Evolutionary conservation across 1,284 basidiomycete species (phyloP), one percentile per base, ranked within the genome.

Genomic region (Stygiomarasmius scandens): DNA sequence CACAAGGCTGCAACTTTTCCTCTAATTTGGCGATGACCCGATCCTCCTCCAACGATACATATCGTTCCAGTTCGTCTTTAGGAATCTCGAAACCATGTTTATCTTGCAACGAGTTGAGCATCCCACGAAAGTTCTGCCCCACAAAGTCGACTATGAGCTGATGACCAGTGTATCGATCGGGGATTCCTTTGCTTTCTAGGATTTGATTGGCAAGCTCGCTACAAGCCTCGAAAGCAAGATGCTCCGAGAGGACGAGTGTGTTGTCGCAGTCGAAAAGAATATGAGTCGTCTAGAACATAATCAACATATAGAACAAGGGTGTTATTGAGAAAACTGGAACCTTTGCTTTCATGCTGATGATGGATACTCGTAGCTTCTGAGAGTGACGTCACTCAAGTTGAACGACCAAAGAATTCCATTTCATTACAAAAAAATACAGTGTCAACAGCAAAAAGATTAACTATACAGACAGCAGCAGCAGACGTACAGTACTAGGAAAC

Each of bases 191-290:
- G 1, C 56, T 41, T 12, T 46, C 57, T 16, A 69, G 61, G 38
- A 67, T 66, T 24, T 67, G 61, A 49, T 67, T 69, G 45, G 63
- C 59, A 22, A 69, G 65, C 27, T 66, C 64, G 2, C 66, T 64
- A 54, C 67, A 69, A 5, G 67, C 66, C 34, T 66, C 65, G 49
- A 69, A 69, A 10, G 67, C 67, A 12, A 67, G 61, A 8, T 52
- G 48, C 55, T 69, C 67, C 3, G 66, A 67, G 19, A 67, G 62
- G n/a, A 67, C 66, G 19, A 69, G 63, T 3, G 67, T 69, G 50
- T 69, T 69, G 56, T 69, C 67, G 56, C 67, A 69, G 54, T 69
- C 67, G 47, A 69, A 67, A 14, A 69, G 64, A 23, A 69, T 63
- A 11, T 64, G 61, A 22, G 64, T 64, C 23, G 63, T 66, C 67